These are phyloP conservation scores for Fusarium xylarioides DNA, from an alignment of 2,329 filamentous ascomycete species.

Conservation along the genomic window DNA sequence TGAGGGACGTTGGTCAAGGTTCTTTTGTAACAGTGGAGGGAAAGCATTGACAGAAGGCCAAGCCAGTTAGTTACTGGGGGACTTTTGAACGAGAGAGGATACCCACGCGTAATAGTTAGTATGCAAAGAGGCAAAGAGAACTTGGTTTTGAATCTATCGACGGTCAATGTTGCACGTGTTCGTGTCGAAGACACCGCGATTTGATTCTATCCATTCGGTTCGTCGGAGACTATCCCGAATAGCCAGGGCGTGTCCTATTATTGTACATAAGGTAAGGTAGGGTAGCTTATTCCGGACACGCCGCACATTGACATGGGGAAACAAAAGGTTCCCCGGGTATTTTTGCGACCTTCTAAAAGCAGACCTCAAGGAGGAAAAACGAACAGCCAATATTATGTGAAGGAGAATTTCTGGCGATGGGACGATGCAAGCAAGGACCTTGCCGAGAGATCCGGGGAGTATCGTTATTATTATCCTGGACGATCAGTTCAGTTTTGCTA, in stretches of 20 bases:
- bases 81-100: constrained; percentile 37
- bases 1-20: constrained; percentile 17
- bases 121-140: constrained; percentile 10
- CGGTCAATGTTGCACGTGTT: constrained; percentile 11
- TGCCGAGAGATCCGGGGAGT: constrained; percentile 34
- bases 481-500: constrained; percentile 17
- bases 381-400: constrained; percentile 9
- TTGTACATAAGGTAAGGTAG: not conserved
- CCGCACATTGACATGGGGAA: constrained; percentile 1
- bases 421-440: not conserved
- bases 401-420: constrained; percentile 5
- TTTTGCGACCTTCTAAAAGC: constrained; percentile 41
- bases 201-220: constrained; percentile 5
- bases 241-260: constrained; percentile 13
- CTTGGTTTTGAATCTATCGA: constrained; percentile 11
- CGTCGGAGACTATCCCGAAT: constrained; percentile 23
- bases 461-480: not conserved
- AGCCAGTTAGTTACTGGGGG: constrained; percentile 21
- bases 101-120: constrained; percentile 34
- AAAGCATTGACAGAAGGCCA: constrained; percentile 14
- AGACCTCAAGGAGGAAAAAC: not conserved
- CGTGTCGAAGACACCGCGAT: not conserved
- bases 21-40: constrained; percentile 15
- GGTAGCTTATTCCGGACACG: constrained; percentile 7
- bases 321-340: constrained; percentile 9